A percentile compares a stretch with the other conserved stretches of the same genome.
Evolutionary conservation across 139 green algal genomes (phyloP).

Genomic region (Choricystis sp.): DNA sequence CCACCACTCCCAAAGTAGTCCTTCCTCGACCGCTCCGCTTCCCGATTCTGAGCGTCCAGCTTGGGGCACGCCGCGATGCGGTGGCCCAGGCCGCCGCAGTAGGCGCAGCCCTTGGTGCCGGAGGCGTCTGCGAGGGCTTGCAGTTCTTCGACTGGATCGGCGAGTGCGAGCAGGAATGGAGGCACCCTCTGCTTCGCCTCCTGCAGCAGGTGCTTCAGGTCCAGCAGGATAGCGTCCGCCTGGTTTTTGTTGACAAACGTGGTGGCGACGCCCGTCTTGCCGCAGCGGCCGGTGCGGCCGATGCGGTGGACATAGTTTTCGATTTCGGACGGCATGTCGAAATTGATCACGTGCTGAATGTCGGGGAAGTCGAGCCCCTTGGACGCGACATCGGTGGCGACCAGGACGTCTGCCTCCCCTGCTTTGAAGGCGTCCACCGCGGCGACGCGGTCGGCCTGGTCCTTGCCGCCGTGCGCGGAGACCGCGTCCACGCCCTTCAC

Average conservation of each 20-base stretch:
- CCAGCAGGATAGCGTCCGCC: constrained; percentile 81
- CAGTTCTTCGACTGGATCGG: constrained; percentile 6
- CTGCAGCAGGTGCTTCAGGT: constrained; percentile 94
- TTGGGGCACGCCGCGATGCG: constrained; percentile 92
- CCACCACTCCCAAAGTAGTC: constrained; percentile 67
- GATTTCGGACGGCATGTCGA: constrained; percentile 97
- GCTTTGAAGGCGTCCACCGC: constrained; percentile 86
- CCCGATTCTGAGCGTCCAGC: constrained; percentile 51
- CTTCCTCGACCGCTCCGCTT: constrained; percentile 34
- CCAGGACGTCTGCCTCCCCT: constrained; percentile 80
- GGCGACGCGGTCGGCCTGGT: constrained; percentile 77
- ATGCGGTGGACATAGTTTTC: constrained; percentile 97
- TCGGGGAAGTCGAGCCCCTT: constrained; percentile 83
- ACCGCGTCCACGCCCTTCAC: constrained; percentile 90
- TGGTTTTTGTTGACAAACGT: constrained; percentile 96
- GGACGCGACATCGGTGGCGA: constrained; percentile 90
- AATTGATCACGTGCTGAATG: constrained; percentile 98
- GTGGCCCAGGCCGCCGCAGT: constrained; percentile 94
- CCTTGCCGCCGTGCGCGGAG: constrained; percentile 88
- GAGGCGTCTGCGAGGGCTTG: constrained; percentile 49
- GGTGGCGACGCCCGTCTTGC: constrained; percentile 93
- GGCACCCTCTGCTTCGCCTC: constrained; percentile 92
- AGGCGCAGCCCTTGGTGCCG: constrained; percentile 77
- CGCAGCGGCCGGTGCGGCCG: constrained; percentile 74
- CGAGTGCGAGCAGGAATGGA: constrained; percentile 47